Conservation (phyloP, 768 basidiomycete genomes). For the Myochromella boudieri region DNA sequence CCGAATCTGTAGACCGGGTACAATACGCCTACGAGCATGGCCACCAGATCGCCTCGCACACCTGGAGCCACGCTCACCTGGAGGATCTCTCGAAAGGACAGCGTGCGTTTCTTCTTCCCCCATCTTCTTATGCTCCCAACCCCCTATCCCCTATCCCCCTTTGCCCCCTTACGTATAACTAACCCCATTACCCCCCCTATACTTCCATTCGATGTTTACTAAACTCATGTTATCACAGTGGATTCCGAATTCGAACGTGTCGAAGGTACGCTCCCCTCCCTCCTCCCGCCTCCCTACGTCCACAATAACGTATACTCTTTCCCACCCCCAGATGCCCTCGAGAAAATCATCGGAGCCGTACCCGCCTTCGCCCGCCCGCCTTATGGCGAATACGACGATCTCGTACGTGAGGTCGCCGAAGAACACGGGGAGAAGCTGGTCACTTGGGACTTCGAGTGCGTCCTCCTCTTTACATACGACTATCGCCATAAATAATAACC, state of each 20-base stretch:
- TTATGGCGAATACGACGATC: constrained; percentile 39
- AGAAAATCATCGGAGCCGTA: constrained; percentile 33
- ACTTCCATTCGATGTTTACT: not conserved
- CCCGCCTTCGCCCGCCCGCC: constrained; percentile 45
- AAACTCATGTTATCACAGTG: constrained; percentile 18
- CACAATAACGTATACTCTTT: not conserved
- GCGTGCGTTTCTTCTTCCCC: constrained; percentile 19
- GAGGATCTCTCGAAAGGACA: constrained; percentile 29
- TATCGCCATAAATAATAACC: too few species aligned
- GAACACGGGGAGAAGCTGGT: constrained; percentile 20
- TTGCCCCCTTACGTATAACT: too few species aligned
- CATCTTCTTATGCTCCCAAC: too few species aligned
- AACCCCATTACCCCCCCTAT: not conserved
- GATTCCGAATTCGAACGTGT: constrained; percentile 35
- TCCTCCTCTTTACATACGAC: not conserved
- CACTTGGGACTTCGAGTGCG: constrained; percentile 28
- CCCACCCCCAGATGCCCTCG: constrained; percentile 30
- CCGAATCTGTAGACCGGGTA: constrained; percentile 23
- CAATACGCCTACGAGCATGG: constrained; percentile 37
- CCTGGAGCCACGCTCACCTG: constrained; percentile 41
- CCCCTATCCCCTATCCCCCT: too few species aligned
- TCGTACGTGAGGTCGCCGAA: constrained; percentile 27
- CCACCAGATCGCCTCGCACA: constrained; percentile 46
- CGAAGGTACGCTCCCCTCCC: constrained; percentile 26
- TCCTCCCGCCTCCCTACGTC: not conserved